Base-by-base conservation (phyloP, 1,284 basidiomycete species). In the Sporisorium reilianum region DNA sequence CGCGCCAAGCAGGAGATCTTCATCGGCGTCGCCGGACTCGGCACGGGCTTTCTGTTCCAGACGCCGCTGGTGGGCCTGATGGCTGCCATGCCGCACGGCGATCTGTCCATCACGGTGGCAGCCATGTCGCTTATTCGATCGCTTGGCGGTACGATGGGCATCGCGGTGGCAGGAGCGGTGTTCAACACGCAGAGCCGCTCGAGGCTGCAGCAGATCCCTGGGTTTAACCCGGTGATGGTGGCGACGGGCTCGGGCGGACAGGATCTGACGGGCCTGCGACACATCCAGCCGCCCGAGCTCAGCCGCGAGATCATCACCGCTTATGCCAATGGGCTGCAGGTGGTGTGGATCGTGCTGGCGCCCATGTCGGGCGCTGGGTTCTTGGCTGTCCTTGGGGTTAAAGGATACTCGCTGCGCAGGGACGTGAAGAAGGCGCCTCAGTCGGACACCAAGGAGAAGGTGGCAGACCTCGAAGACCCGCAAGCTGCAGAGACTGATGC, bases 261-360 rank as follows among this genome's bases (percentile, higher is more conserved):
- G 34, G 77, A 81, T 45, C 41, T 75, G 16, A 72, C 66, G 4
- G 60, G 60, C 1, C 51, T 77, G 36, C 45, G 55, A 11, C 41
- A 77, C 22, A 69, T 78, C 12, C 67, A 86, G 72, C 86, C 86
- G 1, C 67, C 71, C 3, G 79, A 76, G 36, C 65, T 86, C 6
- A 78, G 83, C 22, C 53, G 86, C 23, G 85, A 87, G 44, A 86
- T 94, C 3, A 88, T 91, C 45, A 87, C 91, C 55, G 91, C 91
- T 0, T 94, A 91, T 85, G 88, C 91, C 3, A 85, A 88, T 51
- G 88, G 91, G 0, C 89, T 94, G 41, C 87, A 87, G 68, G 88
- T 87, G 44, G 90, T 94, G 58, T 94, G 93, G 92, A 82, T 92
- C 61, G 88, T 91, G 20, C 49, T 70, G 2, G 80, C 85, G 1